phyloP scores from a whole-genome alignment of 177 flowering plant genomes.

The Telopea speciosissima region DNA sequence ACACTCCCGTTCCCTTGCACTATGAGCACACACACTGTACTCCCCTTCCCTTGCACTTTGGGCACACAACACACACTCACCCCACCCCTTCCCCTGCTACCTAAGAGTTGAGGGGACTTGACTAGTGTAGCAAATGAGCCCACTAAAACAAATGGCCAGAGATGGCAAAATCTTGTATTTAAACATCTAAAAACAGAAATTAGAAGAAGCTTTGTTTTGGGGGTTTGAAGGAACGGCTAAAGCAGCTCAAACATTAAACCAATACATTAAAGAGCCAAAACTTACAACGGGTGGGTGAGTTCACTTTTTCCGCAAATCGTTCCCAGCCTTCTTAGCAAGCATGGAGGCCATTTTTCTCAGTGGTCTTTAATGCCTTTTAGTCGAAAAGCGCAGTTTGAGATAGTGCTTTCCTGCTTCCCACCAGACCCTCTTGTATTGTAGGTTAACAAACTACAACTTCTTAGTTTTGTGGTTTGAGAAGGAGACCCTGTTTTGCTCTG shows the following conservation, averaged over 20 bases:
- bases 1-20: no score
- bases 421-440: constrained; percentile 91
- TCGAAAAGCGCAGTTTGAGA: constrained; percentile 71
- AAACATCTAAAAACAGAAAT: no score
- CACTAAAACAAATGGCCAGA: background rate
- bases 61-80: no score
- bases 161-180: background rate
- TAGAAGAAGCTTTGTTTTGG: no score
- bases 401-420: constrained; percentile 94
- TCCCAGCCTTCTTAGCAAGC: constrained; percentile 95
- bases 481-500: constrained; percentile 72
- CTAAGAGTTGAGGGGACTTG: no score
- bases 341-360: constrained; percentile 90
- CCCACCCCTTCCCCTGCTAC: no score
- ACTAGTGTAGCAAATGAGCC: no score
- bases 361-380: constrained; percentile 90
- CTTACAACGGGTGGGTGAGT: background rate
- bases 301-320: constrained; percentile 74
- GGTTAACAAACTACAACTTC: constrained; percentile 82
- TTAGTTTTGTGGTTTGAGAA: constrained; percentile 91
- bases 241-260: background rate
- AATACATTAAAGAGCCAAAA: background rate
- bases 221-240: no score
- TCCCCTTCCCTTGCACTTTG: no score
- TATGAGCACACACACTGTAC: no score